A percentile compares a stretch with the other conserved stretches of the same genome.
Conservation (phyloP, 2,329 filamentous ascomycete genomes). For the Berkeleyomyces rouxiae region DNA sequence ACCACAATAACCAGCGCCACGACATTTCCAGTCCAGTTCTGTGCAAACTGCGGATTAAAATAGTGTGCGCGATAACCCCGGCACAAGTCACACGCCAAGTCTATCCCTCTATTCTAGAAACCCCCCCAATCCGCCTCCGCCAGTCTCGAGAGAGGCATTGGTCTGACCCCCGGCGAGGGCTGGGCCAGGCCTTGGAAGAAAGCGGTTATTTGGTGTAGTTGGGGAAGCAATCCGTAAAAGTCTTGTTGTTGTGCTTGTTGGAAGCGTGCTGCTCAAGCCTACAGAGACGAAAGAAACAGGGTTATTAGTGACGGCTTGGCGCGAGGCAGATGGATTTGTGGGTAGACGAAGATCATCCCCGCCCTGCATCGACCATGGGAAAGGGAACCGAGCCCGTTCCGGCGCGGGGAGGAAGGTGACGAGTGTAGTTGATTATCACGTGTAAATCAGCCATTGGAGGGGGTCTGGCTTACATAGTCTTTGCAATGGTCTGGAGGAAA, state of each 20-base stretch:
- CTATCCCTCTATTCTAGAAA: no score
- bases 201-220: conserved; percentile 15
- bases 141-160: no score
- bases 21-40: no score
- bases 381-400: background rate
- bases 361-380: background rate
- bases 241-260: conserved; percentile 65
- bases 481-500: conserved; percentile 62
- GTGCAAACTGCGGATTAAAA: no score
- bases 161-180: no score
- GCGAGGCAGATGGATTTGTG: background rate
- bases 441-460: conserved; percentile 18
- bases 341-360: background rate
- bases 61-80: no score
- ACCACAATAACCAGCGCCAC: no score
- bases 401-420: background rate
- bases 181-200: no score
- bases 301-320: background rate
- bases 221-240: conserved; percentile 55
- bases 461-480: conserved; percentile 38
- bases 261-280: conserved; percentile 53
- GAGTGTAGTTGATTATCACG: background rate
- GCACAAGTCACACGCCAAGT: no score
- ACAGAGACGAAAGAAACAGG: background rate
- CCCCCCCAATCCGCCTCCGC: no score